Base-by-base conservation (phyloP, 805 yeast species). In the Kluyveromyces dobzhanskii region DNA sequence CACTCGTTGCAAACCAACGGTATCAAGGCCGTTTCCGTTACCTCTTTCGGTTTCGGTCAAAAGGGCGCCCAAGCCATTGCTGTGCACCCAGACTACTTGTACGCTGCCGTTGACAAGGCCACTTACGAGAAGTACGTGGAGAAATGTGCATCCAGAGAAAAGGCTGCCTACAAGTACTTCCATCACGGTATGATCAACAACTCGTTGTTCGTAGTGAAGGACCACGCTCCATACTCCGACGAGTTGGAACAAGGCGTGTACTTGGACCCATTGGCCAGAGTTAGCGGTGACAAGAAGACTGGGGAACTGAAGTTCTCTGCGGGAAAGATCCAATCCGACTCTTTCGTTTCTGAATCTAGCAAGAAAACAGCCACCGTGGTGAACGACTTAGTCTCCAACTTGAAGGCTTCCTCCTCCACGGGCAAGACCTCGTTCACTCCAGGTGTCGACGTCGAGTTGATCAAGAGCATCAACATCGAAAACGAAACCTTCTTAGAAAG, bases 31-130 rank as follows among this genome's bases (percentile, higher is more conserved):
- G 94, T 85, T 41, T 85, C 97, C 29, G 78, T 92, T 36, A 92
- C 97, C 4, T 92, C 99, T 2, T 92, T 92, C 63, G 99, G 99
- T 64, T 92, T 92, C 64, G 99, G 99, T 62, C 99, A 92, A 71
- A 92, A 92, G 75, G 99, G 99, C 70, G 98, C 87, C 41, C 95
- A 87, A 65, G 96, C 95, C 35, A 67, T 92, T 61, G 83, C 79
- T 41, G 73, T 92, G 47, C 94, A 90, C 69, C 84, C 97, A 45
- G 96, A 90, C 66, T 92, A 87, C 76, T 73, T 94, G 66, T 86
- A 68, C 61, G 94, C 94, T 44, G 78, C 85, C 26, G 73, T 92
- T 58, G 80, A 80, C 57, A 74, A 76, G 64, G 60, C 67, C 29
- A 74, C 81, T 47, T 94, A 86, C 66, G 78, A 77, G 49, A 67